A percentile compares a stretch with the other conserved stretches of the same genome.
phyloP scores from a whole-genome alignment of 129 eudicot species.

The Logfia minima region DNA sequence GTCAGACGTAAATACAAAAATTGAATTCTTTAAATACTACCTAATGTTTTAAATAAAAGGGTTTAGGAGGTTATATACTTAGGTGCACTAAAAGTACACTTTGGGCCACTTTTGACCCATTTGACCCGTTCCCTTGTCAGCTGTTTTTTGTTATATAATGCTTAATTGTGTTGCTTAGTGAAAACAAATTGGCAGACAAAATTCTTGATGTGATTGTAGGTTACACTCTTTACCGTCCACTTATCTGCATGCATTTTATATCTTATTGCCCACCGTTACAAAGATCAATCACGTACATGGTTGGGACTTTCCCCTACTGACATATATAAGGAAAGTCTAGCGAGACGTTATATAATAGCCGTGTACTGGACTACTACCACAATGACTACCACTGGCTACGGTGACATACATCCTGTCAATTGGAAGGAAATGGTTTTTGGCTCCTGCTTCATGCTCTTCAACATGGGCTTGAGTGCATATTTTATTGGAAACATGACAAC shows the following conservation, averaged over 20 bases:
- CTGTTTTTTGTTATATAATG: neutral
- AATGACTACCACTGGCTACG: slow-evolving; percentile 67
- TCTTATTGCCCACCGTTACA: slow-evolving; percentile 54
- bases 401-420: slow-evolving; percentile 70
- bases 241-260: slow-evolving; percentile 56
- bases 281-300: slow-evolving; percentile 52
- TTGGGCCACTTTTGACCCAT: neutral
- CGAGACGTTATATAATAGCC: slow-evolving; percentile 40
- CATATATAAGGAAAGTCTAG: slow-evolving; percentile 18
- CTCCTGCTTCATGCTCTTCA: slow-evolving; percentile 54
- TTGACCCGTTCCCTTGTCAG: neutral
- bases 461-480: slow-evolving; percentile 62
- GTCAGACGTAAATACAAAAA: no score
- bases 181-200: slow-evolving; percentile 11
- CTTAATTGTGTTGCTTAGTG: neutral
- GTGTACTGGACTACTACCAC: slow-evolving; percentile 73
- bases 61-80: neutral
- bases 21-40: no score
- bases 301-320: slow-evolving; percentile 29
- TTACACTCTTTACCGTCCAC: slow-evolving; percentile 60
- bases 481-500: slow-evolving; percentile 84
- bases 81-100: neutral
- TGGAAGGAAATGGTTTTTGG: slow-evolving; percentile 54
- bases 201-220: slow-evolving; percentile 43
- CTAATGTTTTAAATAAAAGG: neutral